Base-by-base conservation (phyloP, 805 yeast genomes). In the Lachancea waltii region DNA sequence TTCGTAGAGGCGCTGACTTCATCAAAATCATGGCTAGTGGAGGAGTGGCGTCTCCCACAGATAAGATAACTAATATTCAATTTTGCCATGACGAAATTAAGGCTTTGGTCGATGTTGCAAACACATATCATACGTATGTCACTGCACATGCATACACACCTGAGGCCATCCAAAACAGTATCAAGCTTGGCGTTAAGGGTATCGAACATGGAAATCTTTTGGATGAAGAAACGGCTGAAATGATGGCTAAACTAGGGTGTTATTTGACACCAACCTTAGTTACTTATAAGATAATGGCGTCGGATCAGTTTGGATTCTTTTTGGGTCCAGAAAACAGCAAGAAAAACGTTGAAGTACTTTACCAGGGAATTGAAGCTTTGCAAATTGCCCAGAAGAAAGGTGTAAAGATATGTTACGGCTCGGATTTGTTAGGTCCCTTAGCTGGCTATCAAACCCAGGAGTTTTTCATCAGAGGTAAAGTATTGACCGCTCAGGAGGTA, bases 141-240 rank as follows among this genome's bases (percentile, higher is more conserved):
- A 41, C 45, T n/a, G 45, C 45, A 13, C 45, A 41, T 26, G 45
- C 45, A 10, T 41, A 41, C 18, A 41, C 42, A 5, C 35, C 45
- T 4, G 45, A 41, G 21, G 38, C 45, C 3, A 41, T 41, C 26
- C 26, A 38, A 29, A 38, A 28, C 2, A 38, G 45, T 30, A 29
- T 41, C 30, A 41, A 27, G 17, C 28, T 27, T 10, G 45, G 45
- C 8, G 45, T 41, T 18, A 41, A 33, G 17, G 45, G 45, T 21
- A 41, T 41, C 14, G 45, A 41, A 17, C 45, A 41, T 25, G 45
- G 45, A 11, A 41, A 41, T 19, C 28, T 41, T 25, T 23, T 41
- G 11, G 45, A 41, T 25, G 42, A 41, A 19, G 35, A 30, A 7
- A 38, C 42, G 1, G 45, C 45, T 4, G 37, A 33, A 20, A 35